phyloP scores from a whole-genome alignment of 1,284 basidiomycete species.

The Trichosporon coremiiforme region DNA sequence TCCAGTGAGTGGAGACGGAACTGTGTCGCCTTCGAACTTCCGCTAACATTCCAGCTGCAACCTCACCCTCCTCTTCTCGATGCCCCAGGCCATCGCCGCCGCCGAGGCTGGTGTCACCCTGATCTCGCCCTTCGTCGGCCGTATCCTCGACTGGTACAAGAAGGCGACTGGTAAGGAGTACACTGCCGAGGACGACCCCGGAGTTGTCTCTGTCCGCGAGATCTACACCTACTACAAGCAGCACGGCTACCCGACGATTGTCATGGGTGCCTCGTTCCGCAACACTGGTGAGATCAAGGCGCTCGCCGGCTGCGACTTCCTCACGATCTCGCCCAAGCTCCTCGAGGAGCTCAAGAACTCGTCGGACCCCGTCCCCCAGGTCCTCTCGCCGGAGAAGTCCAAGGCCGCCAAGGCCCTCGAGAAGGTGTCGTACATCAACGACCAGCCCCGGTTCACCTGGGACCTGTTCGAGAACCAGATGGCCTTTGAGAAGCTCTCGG shows the following conservation, averaged over 20 bases:
- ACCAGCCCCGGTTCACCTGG: constrained; percentile 97
- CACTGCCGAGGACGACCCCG: constrained; percentile 86
- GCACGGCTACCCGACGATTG: constrained; percentile 96
- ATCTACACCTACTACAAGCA: constrained; percentile 98
- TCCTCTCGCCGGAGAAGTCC: constrained; percentile 70
- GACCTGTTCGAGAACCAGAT: constrained; percentile 84
- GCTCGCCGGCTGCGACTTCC: constrained; percentile 93
- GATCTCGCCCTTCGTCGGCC: constrained; percentile 98
- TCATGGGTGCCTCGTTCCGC: constrained; percentile 99
- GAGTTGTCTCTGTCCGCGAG: constrained; percentile 90
- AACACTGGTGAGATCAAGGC: constrained; percentile 92
- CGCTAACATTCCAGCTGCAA: constrained; percentile 67
- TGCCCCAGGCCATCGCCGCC: constrained; percentile 96
- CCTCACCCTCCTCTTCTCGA: constrained; percentile 97
- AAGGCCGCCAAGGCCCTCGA: constrained; percentile 63
- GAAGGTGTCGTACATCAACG: constrained; percentile 85
- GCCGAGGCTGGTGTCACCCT: constrained; percentile 97
- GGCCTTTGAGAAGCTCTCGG: constrained; percentile 93
- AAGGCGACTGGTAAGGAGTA: constrained; percentile 78
- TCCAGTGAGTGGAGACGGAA: constrained; percentile 62
- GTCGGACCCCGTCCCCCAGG: constrained; percentile 75
- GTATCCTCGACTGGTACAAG: constrained; percentile 97
- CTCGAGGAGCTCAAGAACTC: constrained; percentile 91
- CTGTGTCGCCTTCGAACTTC: background rate
- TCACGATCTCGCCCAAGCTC: constrained; percentile 88